Percentiles rank a stretch among this genome's conserved stretches.
Conservation (phyloP, 1,139 yeast genomes). For the Ogataea hybrid region DNA sequence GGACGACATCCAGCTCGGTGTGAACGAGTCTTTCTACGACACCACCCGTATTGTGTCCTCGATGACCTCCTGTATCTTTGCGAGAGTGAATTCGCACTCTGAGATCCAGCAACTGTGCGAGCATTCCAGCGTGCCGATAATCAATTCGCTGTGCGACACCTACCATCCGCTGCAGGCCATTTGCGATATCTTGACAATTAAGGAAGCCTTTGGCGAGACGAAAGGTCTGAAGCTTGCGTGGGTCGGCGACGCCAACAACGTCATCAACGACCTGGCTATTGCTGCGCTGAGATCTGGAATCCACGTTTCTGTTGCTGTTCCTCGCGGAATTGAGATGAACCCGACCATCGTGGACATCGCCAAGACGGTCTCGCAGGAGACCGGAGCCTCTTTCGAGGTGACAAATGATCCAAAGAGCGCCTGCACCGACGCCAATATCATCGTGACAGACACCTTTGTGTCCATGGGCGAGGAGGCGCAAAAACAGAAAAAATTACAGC, state of each 20-base stretch:
- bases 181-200: slow-evolving; percentile 83
- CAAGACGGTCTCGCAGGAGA: slow-evolving; percentile 45
- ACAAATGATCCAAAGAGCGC: slow-evolving; percentile 75
- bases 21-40: slow-evolving; percentile 86
- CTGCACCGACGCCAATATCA: slow-evolving; percentile 66
- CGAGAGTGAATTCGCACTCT: slow-evolving; percentile 84
- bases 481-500: slow-evolving; percentile 65
- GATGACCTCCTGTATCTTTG: slow-evolving; percentile 93
- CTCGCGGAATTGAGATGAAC: slow-evolving; percentile 66
- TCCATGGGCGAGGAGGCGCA: slow-evolving; percentile 97
- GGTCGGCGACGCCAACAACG: slow-evolving; percentile 97
- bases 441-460: slow-evolving; percentile 96
- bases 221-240: slow-evolving; percentile 80
- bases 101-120: slow-evolving; percentile 77
- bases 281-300: slow-evolving; percentile 88
- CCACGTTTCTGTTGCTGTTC: slow-evolving; percentile 80
- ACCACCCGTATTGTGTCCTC: slow-evolving; percentile 87
- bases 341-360: slow-evolving; percentile 57
- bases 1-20: slow-evolving; percentile 95
- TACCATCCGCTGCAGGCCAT: slow-evolving; percentile 96
- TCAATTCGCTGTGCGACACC: slow-evolving; percentile 88
- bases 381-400: slow-evolving; percentile 55
- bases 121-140: slow-evolving; percentile 83
- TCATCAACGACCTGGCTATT: slow-evolving; percentile 88
- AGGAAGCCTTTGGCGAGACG: slow-evolving; percentile 61